Percentiles rank a stretch among this genome's conserved stretches.
phyloP scores from a whole-genome alignment of 345 rosid genomes.

The Eucalyptus curtisii region DNA sequence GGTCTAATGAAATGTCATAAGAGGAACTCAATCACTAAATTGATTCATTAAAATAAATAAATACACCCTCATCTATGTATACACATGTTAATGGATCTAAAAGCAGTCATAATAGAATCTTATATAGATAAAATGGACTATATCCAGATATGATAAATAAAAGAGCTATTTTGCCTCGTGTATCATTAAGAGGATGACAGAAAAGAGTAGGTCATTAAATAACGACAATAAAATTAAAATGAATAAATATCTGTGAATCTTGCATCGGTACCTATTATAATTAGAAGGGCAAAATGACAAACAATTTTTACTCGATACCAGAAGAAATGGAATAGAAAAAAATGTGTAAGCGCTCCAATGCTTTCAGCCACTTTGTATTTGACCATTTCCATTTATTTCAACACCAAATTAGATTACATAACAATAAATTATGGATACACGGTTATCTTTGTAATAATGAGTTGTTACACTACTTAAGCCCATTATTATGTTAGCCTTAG shows the following conservation, averaged over 20 bases:
- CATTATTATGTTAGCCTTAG: neutral
- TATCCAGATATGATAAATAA: neutral
- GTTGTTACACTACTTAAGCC: neutral
- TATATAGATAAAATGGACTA: no score
- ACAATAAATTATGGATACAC: neutral
- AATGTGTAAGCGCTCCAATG: no score
- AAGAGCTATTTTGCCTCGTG: neutral
- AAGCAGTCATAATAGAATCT: no score
- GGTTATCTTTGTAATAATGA: neutral
- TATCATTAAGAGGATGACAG: neutral
- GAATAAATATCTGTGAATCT: neutral
- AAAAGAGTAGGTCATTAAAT: neutral
- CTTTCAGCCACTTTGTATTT: neutral
- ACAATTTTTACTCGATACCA: no score
- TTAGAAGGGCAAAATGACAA: neutral
- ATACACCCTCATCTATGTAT: neutral
- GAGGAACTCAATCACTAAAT: neutral
- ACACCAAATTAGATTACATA: neutral
- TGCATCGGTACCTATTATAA: no score
- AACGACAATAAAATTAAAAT: neutral
- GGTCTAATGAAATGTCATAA: neutral
- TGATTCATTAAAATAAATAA: neutral
- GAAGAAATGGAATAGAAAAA: no score
- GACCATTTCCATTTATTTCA: neutral
- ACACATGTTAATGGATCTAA: neutral